Evolutionary conservation across 352 stramenopile species (phyloP).

Genomic region (Achlya hypogyna): DNA sequence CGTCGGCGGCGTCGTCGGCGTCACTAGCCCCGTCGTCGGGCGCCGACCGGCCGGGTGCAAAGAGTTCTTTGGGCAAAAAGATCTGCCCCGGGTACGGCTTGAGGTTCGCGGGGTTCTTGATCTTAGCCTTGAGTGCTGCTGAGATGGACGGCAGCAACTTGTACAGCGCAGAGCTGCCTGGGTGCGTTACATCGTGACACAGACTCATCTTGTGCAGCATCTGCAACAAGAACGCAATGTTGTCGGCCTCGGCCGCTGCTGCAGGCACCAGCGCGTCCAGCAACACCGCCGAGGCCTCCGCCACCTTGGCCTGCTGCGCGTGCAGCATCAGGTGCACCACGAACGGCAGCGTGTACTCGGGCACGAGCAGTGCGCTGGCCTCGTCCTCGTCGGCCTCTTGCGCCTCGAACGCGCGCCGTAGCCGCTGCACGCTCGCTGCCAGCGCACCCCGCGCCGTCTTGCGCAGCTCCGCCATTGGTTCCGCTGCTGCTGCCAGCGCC

Average conservation of each 20-base stretch:
- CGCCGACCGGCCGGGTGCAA: neutral
- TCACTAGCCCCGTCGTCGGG: neutral
- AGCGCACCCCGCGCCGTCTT: constrained; percentile 45
- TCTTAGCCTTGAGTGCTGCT: constrained; percentile 62
- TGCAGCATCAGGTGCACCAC: constrained; percentile 53
- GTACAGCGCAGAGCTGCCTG: constrained; percentile 32
- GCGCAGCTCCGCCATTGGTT: constrained; percentile 41
- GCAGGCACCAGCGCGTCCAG: constrained; percentile 55
- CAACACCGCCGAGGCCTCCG: constrained; percentile 58
- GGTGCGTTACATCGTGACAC: constrained; percentile 48
- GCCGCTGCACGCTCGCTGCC: constrained; percentile 46
- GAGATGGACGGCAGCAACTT: constrained; percentile 50
- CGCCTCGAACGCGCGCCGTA: constrained; percentile 67
- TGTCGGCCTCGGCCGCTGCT: constrained; percentile 48
- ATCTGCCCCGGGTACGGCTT: constrained; percentile 77
- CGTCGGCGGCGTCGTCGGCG: neutral
- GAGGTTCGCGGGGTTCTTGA: constrained; percentile 78
- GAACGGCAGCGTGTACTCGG: constrained; percentile 73
- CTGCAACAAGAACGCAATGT: constrained; percentile 80
- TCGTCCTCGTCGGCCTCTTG: constrained; percentile 24
- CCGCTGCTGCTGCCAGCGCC: constrained; percentile 44
- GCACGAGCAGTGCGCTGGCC: constrained; percentile 55
- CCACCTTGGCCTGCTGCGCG: constrained; percentile 25
- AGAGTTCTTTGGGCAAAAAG: constrained; percentile 66
- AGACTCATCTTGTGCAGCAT: constrained; percentile 67